These are phyloP conservation scores for Fusarium solani-melongenae DNA, from an alignment of 2,329 filamentous ascomycete species.

Conservation along the genomic window DNA sequence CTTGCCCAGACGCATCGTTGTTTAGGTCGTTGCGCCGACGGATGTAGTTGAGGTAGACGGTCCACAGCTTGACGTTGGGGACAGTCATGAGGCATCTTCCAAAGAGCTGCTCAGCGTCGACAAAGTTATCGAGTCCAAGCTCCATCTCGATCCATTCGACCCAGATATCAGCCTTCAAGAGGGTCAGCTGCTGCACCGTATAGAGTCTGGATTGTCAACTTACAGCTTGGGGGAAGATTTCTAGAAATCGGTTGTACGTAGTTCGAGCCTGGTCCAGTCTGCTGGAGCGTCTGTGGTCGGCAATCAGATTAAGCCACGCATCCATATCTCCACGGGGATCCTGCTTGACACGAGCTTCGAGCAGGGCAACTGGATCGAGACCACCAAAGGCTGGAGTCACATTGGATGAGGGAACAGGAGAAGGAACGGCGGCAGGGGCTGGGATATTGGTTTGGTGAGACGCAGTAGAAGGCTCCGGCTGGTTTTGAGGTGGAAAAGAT, in stretches of 20 bases:
- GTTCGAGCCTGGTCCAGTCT: conserved; percentile 83
- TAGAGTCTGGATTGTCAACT: conserved; percentile 55
- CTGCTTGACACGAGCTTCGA: conserved; percentile 92
- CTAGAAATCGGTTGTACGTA: conserved; percentile 87
- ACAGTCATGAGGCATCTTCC: conserved; percentile 80
- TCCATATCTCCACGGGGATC: conserved; percentile 93
- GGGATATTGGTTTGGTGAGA: conserved; percentile 39
- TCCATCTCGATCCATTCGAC: conserved; percentile 90
- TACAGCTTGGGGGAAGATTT: conserved; percentile 91
- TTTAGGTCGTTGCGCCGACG: conserved; percentile 87
- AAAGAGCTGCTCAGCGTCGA: conserved; percentile 85
- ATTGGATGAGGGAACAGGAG: conserved; percentile 43
- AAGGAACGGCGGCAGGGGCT: conserved; percentile 21
- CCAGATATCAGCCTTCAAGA: conserved; percentile 88
- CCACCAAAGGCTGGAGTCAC: conserved; percentile 54
- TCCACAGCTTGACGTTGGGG: conserved; percentile 89
- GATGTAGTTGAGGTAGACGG: conserved; percentile 93
- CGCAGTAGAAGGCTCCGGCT: conserved; percentile 27
- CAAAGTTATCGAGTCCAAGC: conserved; percentile 84
- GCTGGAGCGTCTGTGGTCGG: conserved; percentile 83
- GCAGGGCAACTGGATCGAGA: conserved; percentile 77
- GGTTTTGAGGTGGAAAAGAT: conserved; percentile 20
- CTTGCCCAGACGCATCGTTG: conserved; percentile 80
- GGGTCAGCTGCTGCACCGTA: conserved; percentile 35
- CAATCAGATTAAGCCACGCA: conserved; percentile 89